Conservation (phyloP, 2,329 filamentous ascomycete genomes). For the Scytalidium sp. region DNA sequence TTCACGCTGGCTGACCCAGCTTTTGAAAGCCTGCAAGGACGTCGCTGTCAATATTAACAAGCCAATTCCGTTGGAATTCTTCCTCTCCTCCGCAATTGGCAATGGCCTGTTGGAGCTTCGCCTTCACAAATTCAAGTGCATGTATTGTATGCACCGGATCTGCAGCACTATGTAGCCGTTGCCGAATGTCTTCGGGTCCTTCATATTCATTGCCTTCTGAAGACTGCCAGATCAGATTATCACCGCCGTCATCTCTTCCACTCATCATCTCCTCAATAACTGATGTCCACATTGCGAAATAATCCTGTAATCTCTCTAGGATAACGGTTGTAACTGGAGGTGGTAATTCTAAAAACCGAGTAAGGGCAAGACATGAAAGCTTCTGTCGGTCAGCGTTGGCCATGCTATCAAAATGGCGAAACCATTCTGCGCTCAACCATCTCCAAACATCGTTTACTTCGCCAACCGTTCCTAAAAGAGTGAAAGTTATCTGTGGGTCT, state of each 20-base stretch:
- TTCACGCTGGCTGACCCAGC: constrained; percentile 22
- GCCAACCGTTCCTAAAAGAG: constrained; percentile 44
- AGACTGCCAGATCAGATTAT: constrained; percentile 48
- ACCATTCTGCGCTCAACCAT: constrained; percentile 64
- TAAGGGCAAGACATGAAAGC: constrained; percentile 69
- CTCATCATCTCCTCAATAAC: constrained; percentile 65
- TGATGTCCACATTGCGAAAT: constrained; percentile 73
- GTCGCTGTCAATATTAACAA: constrained; percentile 72
- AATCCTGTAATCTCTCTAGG: constrained; percentile 64
- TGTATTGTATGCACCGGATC: constrained; percentile 69
- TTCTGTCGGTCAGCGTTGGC: constrained; percentile 65
- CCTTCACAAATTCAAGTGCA: constrained; percentile 60
- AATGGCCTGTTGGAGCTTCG: constrained; percentile 58
- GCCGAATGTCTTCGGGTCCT: constrained; percentile 51
- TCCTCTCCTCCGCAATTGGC: constrained; percentile 60
- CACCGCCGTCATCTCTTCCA: constrained; percentile 48
- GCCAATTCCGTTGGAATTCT: constrained; percentile 65
- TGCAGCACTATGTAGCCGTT: constrained; percentile 48
- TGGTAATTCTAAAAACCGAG: constrained; percentile 64
- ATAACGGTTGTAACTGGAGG: constrained; percentile 50
- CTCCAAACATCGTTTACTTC: constrained; percentile 50
- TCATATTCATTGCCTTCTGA: constrained; percentile 49
- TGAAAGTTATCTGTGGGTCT: constrained; percentile 67
- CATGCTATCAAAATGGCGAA: constrained; percentile 65
- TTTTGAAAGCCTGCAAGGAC: constrained; percentile 62